Percentiles rank a stretch among this genome's conserved stretches.
These are phyloP conservation scores for Ananas comosus DNA, from an alignment of 176 grass and related monocot genomes.

Conservation along the genomic window DNA sequence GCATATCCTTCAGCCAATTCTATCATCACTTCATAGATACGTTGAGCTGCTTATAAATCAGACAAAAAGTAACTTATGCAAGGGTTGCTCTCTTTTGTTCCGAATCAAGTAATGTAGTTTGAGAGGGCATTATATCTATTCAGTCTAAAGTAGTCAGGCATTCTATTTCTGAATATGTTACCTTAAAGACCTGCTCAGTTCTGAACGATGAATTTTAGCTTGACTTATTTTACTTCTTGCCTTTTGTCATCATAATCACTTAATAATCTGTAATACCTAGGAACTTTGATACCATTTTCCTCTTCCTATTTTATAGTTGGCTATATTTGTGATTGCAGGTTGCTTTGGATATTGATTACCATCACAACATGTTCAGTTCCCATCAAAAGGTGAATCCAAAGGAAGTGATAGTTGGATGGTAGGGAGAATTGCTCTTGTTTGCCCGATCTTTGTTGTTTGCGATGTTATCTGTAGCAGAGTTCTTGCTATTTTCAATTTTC, in stretches of 20 bases:
- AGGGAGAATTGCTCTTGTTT: background rate
- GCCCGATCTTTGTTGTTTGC: background rate
- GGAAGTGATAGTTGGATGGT: slow-evolving; percentile 95
- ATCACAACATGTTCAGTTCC: slow-evolving; percentile 83
- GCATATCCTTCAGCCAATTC: no score
- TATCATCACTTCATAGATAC: no score
- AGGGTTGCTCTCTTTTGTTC: no score
- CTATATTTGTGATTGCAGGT: slow-evolving; percentile 35
- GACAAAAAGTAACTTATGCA: no score
- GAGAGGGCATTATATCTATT: no score
- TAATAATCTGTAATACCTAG: background rate
- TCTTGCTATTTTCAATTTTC: background rate
- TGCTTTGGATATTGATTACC: slow-evolving; percentile 89
- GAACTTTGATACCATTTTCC: background rate
- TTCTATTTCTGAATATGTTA: no score
- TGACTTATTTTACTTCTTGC: background rate
- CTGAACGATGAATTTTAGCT: background rate
- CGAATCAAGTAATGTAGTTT: no score
- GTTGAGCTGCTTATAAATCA: no score
- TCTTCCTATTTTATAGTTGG: background rate
- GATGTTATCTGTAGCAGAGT: background rate
- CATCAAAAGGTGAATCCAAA: slow-evolving; percentile 91
- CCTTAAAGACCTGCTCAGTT: no score
- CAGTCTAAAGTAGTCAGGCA: no score
- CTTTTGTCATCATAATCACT: background rate